phyloP scores from a whole-genome alignment of 192 early-diverging fungal genomes.

The Podila horticola region DNA sequence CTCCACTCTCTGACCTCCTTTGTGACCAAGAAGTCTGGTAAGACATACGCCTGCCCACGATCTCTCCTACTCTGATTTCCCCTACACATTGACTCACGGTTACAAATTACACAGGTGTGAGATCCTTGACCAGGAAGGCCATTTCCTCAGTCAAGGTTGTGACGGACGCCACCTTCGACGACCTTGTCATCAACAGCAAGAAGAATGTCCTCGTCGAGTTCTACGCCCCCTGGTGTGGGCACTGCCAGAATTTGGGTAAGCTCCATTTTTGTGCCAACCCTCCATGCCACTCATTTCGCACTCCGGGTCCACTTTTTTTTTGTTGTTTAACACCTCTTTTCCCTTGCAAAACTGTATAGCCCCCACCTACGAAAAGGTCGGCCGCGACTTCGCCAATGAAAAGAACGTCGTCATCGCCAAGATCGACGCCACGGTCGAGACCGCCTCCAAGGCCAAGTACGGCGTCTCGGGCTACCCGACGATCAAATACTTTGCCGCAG shows the following conservation, averaged over 20 bases:
- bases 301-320: no score
- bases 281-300: no score
- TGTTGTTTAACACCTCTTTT: no score
- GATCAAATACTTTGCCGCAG: constrained; percentile 81
- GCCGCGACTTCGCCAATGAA: constrained; percentile 80
- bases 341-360: no score
- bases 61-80: background rate
- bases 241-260: constrained; percentile 70
- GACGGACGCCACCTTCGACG: constrained; percentile 76
- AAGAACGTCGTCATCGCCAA: constrained; percentile 86
- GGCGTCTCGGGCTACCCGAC: constrained; percentile 89
- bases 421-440: constrained; percentile 82
- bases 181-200: constrained; percentile 70
- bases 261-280: background rate
- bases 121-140: constrained; percentile 70
- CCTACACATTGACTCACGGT: no score
- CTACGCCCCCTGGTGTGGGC: constrained; percentile 91
- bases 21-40: constrained; percentile 82
- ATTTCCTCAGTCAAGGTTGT: constrained; percentile 74
- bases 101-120: constrained; percentile 50
- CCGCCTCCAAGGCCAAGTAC: constrained; percentile 70
- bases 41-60: no score
- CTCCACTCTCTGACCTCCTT: constrained; percentile 77
- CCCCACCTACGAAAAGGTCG: constrained; percentile 93
- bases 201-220: constrained; percentile 90